Evolutionary conservation across 2,329 filamentous ascomycete species (phyloP).

Genomic region (Aspergillus sp.): DNA sequence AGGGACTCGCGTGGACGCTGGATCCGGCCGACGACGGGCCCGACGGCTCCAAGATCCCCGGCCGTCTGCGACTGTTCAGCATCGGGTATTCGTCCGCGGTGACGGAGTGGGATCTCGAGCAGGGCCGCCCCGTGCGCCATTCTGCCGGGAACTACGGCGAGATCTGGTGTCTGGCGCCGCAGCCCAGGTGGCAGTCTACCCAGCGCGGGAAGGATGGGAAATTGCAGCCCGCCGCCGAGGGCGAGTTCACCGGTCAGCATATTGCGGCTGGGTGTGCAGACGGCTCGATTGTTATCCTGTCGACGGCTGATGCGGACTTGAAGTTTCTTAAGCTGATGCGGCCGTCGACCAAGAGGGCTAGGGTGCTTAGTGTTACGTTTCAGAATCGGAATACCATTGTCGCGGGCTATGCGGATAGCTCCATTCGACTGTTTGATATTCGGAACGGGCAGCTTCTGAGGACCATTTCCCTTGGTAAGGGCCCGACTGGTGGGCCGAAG

Average conservation of each 20-base stretch:
- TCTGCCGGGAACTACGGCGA: constrained; percentile 89
- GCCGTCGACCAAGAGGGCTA: constrained; percentile 71
- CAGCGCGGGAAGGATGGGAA: constrained; percentile 29
- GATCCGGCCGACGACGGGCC: constrained; percentile 60
- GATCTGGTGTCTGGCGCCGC: constrained; percentile 90
- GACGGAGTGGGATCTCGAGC: constrained; percentile 88
- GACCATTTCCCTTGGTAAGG: constrained; percentile 76
- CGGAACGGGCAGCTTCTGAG: constrained; percentile 65
- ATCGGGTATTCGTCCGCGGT: constrained; percentile 88
- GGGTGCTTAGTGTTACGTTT: constrained; percentile 85
- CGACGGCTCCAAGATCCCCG: constrained; percentile 52
- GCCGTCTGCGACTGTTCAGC: constrained; percentile 81
- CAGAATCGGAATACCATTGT: constrained; percentile 74
- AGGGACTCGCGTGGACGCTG: constrained; percentile 84
- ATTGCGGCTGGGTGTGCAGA: constrained; percentile 85
- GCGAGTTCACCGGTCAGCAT: constrained; percentile 45
- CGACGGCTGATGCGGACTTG: constrained; percentile 74
- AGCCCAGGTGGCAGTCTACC: constrained; percentile 51
- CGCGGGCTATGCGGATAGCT: constrained; percentile 91
- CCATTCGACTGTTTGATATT: constrained; percentile 84
- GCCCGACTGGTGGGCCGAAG: constrained; percentile 65
- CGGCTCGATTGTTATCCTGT: constrained; percentile 77
- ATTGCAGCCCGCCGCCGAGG: constrained; percentile 23
- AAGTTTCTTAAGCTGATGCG: constrained; percentile 69
- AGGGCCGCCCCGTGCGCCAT: constrained; percentile 66